Conservation (phyloP, 1,284 basidiomycete species). For the Austroboletus niveus region DNA sequence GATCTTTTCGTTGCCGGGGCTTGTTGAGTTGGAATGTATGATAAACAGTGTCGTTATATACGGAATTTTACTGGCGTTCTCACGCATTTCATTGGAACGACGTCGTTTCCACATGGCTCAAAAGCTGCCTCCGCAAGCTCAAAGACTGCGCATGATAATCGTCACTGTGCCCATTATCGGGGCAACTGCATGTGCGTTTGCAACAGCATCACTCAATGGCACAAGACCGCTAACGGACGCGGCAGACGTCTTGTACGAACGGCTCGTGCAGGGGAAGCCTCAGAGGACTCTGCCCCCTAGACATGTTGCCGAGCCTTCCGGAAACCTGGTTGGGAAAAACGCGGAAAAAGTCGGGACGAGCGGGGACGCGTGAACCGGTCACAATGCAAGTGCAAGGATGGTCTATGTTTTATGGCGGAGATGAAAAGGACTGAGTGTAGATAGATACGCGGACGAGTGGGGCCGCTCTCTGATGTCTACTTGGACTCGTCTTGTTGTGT, state of each 20-base stretch:
- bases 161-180: conserved; percentile 60
- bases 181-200: conserved; percentile 47
- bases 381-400: not conserved
- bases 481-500: conserved; percentile 30
- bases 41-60: no score
- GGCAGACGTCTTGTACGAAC: conserved; percentile 64
- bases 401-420: conserved; percentile 13
- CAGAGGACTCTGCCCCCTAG: conserved; percentile 39
- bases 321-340: not conserved
- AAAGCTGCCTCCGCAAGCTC: conserved; percentile 44
- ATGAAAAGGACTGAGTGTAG: not conserved
- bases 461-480: conserved; percentile 9
- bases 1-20: not conserved
- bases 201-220: not conserved
- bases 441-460: conserved; percentile 8
- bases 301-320: not conserved
- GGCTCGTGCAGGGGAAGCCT: conserved; percentile 60
- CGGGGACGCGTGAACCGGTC: conserved; percentile 3
- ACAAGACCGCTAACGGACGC: conserved; percentile 11
- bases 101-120: conserved; percentile 22
- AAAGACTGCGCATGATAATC: conserved; percentile 57
- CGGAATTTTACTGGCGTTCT: no score
- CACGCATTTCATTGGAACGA: not conserved
- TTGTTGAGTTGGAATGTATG: not conserved
- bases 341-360: conserved; percentile 22